phyloP scores from a whole-genome alignment of 345 rosid genomes.

The Citrus unshiu region DNA sequence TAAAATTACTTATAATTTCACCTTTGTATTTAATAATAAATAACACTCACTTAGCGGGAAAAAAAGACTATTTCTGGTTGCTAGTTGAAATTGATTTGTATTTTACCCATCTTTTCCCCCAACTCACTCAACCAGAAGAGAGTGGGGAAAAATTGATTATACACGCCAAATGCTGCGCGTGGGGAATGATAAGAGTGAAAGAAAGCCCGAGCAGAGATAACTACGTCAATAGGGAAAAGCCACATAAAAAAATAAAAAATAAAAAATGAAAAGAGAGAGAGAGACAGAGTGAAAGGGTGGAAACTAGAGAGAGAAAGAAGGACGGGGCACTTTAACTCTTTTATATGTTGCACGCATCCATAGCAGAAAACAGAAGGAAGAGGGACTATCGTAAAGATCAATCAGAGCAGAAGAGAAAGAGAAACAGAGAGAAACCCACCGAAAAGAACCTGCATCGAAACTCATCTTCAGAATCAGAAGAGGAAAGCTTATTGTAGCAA shows the following conservation, averaged over 20 bases:
- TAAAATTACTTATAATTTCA: too few species aligned
- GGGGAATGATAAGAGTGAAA: conserved; percentile 1
- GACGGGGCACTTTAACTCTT: conserved; percentile 40
- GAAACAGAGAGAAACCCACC: background rate
- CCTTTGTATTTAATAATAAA: too few species aligned
- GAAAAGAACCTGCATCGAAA: background rate
- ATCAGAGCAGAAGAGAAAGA: background rate
- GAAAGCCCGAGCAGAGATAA: conserved; percentile 21
- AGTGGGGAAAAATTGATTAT: too few species aligned
- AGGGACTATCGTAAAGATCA: background rate
- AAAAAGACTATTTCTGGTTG: too few species aligned
- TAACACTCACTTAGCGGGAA: too few species aligned
- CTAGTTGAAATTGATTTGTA: too few species aligned
- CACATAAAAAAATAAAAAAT: conserved; percentile 19
- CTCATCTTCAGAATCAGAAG: conserved; percentile 5
- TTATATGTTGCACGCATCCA: conserved; percentile 63
- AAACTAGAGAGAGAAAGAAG: background rate
- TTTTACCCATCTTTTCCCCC: too few species aligned
- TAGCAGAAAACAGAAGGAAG: conserved; percentile 7
- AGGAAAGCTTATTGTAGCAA: conserved; percentile 17
- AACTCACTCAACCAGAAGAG: too few species aligned
- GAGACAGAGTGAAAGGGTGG: background rate
- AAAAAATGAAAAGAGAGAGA: conserved; percentile 16
- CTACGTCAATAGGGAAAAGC: conserved; percentile 28
- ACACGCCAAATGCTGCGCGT: conserved; percentile 18